These are phyloP conservation scores for Salvia sclarea DNA, from an alignment of 305 asterid species.

Conservation along the genomic window DNA sequence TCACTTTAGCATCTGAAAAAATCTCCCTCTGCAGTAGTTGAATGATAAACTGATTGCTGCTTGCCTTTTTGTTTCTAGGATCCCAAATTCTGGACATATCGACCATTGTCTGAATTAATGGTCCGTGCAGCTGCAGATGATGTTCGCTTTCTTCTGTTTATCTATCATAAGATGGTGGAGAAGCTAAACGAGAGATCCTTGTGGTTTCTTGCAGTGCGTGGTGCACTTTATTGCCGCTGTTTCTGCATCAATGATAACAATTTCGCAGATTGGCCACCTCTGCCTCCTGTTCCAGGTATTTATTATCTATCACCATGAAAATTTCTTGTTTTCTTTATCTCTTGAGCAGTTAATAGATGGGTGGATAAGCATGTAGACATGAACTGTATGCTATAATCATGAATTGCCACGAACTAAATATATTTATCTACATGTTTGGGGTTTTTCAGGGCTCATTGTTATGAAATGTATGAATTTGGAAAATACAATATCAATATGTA, in stretches of 20 bases:
- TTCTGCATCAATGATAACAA: constrained; percentile 70
- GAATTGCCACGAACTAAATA: constrained; percentile 6
- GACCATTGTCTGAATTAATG: constrained; percentile 89
- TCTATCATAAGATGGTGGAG: constrained; percentile 79
- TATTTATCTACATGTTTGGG: constrained; percentile 1
- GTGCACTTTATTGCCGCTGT: constrained; percentile 95
- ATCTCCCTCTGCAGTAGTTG: constrained; percentile 16
- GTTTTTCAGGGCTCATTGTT: background rate
- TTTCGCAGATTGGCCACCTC: constrained; percentile 81
- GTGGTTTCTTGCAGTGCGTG: constrained; percentile 91
- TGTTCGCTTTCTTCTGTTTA: constrained; percentile 81
- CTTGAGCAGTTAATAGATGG: constrained; percentile 16
- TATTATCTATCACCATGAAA: constrained; percentile 15
- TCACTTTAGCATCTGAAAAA: constrained; percentile 10
- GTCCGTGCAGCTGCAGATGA: constrained; percentile 98
- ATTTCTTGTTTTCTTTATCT: constrained; percentile 7
- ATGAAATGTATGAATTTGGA: constrained; percentile 1
- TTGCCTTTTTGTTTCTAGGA: constrained; percentile 54
- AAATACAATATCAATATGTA: background rate
- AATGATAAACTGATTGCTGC: background rate
- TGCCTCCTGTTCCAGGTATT: constrained; percentile 85
- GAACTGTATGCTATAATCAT: constrained; percentile 19
- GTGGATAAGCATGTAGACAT: constrained; percentile 15
- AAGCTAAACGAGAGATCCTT: constrained; percentile 70
- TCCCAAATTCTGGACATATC: constrained; percentile 84